phyloP scores from a whole-genome alignment of 305 asterid genomes.

The Ilex paraguariensis region DNA sequence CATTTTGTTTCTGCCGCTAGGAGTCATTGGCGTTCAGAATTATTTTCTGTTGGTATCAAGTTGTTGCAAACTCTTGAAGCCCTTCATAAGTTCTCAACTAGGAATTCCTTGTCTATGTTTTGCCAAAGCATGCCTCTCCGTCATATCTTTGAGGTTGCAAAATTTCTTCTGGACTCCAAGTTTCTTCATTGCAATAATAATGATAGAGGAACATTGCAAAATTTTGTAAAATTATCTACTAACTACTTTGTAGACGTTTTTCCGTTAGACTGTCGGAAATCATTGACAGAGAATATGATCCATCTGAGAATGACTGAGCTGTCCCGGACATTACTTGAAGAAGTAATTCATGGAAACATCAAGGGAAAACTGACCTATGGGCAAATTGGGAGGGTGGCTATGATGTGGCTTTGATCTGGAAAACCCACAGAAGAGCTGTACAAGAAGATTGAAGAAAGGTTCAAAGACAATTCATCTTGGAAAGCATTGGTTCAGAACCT shows the following conservation, averaged over 20 bases:
- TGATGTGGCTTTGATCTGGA: slow-evolving; percentile 41
- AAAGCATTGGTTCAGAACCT: slow-evolving; percentile 30
- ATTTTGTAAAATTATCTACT: slow-evolving; percentile 16
- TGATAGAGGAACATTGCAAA: slow-evolving; percentile 15
- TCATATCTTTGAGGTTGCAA: slow-evolving; percentile 31
- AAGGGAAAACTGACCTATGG: slow-evolving; percentile 22
- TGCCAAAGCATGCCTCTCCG: slow-evolving; percentile 32
- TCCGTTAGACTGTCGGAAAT: slow-evolving; percentile 37
- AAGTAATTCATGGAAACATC: slow-evolving; percentile 18
- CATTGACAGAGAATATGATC: slow-evolving; percentile 34
- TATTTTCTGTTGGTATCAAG: slow-evolving; percentile 36
- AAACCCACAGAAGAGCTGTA: slow-evolving; percentile 19
- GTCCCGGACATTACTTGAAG: slow-evolving; percentile 37
- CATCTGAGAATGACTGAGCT: slow-evolving; percentile 36
- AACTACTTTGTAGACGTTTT: slow-evolving; percentile 34
- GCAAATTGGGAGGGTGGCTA: slow-evolving; percentile 43
- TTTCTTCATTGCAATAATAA: slow-evolving; percentile 7
- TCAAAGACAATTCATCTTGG: slow-evolving; percentile 23
- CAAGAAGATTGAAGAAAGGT: slow-evolving; percentile 19
- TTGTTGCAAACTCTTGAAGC: slow-evolving; percentile 42
- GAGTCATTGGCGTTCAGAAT: slow-evolving; percentile 38
- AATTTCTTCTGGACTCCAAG: slow-evolving; percentile 23
- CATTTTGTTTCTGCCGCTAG: slow-evolving; percentile 40
- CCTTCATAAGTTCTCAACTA: slow-evolving; percentile 14
- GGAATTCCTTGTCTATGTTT: slow-evolving; percentile 17